These are phyloP conservation scores for Panellus pusillus DNA, from an alignment of 768 basidiomycete genomes.

Conservation along the genomic window DNA sequence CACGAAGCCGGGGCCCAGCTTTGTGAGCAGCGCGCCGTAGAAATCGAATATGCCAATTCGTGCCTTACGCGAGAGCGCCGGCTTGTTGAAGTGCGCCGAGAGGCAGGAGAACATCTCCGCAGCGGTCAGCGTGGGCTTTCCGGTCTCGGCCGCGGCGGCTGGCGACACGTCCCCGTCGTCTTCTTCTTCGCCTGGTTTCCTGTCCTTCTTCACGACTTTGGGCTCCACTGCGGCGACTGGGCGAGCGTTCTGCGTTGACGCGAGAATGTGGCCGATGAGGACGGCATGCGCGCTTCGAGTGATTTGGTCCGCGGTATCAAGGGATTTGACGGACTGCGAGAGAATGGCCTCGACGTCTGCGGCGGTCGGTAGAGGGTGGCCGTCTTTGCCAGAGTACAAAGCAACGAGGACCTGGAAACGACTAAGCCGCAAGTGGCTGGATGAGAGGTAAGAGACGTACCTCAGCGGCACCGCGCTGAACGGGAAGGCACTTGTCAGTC, in stretches of 20 bases:
- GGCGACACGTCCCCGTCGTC: constrained; percentile 54
- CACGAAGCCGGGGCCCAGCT: constrained; percentile 74
- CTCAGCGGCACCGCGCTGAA: constrained; percentile 83
- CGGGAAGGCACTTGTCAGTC: constrained; percentile 77
- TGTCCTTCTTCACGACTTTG: constrained; percentile 47
- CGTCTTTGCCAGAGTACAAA: constrained; percentile 58
- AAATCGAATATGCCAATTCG: constrained; percentile 88
- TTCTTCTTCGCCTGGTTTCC: constrained; percentile 59
- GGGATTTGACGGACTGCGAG: constrained; percentile 66
- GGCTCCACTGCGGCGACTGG: constrained; percentile 44
- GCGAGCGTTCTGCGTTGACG: constrained; percentile 76
- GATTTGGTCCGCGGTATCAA: constrained; percentile 44
- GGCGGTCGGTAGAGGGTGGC: constrained; percentile 49
- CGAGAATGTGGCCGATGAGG: constrained; percentile 81
- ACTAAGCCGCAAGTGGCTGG: constrained; percentile 20
- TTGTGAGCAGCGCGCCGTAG: constrained; percentile 74
- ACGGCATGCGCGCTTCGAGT: constrained; percentile 54
- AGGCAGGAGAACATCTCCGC: constrained; percentile 82
- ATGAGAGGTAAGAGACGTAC: constrained; percentile 38
- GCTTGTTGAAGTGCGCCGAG: constrained; percentile 79
- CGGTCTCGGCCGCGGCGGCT: constrained; percentile 49
- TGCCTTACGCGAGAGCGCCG: constrained; percentile 62
- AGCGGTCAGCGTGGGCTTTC: constrained; percentile 69
- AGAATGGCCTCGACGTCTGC: constrained; percentile 80
- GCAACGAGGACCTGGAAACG: constrained; percentile 41